Evolutionary conservation across 768 basidiomycete genomes (phyloP).

Genomic region (Pilatotrama ljubarskyi): DNA sequence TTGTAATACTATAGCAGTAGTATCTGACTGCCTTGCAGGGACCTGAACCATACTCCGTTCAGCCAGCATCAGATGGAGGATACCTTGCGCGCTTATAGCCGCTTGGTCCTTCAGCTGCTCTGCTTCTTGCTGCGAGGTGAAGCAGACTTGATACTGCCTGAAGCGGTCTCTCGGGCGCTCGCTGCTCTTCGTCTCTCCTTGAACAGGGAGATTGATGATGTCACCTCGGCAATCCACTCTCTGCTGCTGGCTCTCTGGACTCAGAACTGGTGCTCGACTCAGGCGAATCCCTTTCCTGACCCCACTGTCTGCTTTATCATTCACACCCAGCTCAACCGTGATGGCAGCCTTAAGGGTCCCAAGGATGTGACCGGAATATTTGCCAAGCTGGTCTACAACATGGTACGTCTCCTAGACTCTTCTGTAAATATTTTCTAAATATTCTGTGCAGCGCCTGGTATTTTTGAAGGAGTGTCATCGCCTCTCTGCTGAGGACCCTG

Average conservation of each 20-base stretch:
- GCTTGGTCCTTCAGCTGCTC: neutral
- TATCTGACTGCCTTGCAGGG: neutral
- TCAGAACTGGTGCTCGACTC: neutral
- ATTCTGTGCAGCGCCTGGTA: neutral
- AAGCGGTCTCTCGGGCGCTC: neutral
- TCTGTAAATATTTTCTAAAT: neutral
- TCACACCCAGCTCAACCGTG: neutral
- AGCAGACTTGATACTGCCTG: neutral
- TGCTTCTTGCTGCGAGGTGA: neutral
- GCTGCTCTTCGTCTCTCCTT: neutral
- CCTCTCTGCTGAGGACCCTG: neutral
- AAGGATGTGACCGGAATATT: conserved; percentile 5
- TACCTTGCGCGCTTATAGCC: conserved; percentile 1
- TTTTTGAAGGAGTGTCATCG: conserved; percentile 3
- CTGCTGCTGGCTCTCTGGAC: conserved; percentile 3
- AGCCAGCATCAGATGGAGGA: conserved; percentile 1
- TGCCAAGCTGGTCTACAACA: conserved; percentile 7
- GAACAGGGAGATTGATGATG: neutral
- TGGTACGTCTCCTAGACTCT: neutral
- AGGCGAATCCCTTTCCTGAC: neutral
- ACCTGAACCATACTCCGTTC: conserved; percentile 1
- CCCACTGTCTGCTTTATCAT: conserved; percentile 3
- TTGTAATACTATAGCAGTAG: too few species aligned
- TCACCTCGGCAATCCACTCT: neutral
- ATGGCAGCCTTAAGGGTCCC: conserved; percentile 4